Percentiles rank a stretch among this genome's conserved stretches.
phyloP scores from a whole-genome alignment of 306 rosid genomes.

The Prosopis cineraria region DNA sequence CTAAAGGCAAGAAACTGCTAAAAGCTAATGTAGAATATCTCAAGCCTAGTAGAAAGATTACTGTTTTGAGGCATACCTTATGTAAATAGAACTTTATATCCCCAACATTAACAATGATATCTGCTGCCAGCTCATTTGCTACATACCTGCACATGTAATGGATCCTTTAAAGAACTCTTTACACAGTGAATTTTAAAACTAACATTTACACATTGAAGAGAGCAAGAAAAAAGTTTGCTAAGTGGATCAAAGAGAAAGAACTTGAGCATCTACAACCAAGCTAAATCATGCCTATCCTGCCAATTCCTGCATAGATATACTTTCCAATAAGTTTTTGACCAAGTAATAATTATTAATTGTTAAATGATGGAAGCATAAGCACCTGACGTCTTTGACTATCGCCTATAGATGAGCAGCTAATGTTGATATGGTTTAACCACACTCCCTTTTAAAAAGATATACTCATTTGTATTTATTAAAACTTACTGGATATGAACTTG shows the following conservation, averaged over 20 bases:
- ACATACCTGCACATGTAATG: conserved; percentile 70
- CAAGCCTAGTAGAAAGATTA: conserved; percentile 13
- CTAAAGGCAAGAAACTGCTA: not conserved
- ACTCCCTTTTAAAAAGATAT: not conserved
- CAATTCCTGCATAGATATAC: not conserved
- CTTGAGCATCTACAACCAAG: not conserved
- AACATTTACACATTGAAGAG: not conserved
- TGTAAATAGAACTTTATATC: conserved; percentile 85
- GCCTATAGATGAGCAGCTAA: not conserved
- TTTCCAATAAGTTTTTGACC: not conserved
- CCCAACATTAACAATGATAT: conserved; percentile 63
- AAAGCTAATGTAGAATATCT: conserved; percentile 19
- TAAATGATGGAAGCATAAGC: not conserved
- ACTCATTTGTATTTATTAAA: not conserved
- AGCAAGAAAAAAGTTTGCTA: conserved; percentile 1
- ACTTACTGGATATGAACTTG: not conserved
- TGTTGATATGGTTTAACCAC: not conserved
- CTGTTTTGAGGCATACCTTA: conserved; percentile 58
- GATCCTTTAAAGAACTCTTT: conserved; percentile 15
- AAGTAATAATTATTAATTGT: not conserved
- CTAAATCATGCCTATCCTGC: not conserved
- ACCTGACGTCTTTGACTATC: not conserved
- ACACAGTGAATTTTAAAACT: conserved; percentile 23
- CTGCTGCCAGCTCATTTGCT: conserved; percentile 81
- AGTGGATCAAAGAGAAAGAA: not conserved